These are phyloP conservation scores for Incumbomyces delicatus DNA, from an alignment of 2,329 filamentous ascomycete species.

Conservation along the genomic window DNA sequence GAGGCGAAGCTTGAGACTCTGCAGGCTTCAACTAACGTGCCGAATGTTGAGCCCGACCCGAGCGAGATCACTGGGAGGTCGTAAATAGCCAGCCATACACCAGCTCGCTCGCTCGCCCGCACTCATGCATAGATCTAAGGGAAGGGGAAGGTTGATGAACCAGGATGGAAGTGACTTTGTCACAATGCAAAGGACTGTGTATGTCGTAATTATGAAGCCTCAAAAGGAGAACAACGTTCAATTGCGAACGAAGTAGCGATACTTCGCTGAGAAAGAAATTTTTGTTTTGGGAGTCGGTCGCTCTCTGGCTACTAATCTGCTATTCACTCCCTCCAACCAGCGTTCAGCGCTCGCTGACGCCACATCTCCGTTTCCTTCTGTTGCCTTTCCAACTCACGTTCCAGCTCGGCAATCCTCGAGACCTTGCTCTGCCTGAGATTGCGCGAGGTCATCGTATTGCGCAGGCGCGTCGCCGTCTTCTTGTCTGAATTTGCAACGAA, in stretches of 20 bases:
- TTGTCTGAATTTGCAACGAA: slow-evolving; percentile 21
- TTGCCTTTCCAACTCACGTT: slow-evolving; percentile 15
- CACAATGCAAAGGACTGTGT: no score
- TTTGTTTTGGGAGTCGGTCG: no score
- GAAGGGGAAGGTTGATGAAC: no score
- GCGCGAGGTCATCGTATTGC: slow-evolving; percentile 21
- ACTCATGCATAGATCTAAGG: no score
- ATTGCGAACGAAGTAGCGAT: no score
- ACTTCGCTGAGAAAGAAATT: no score
- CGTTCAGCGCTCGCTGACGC: slow-evolving; percentile 8
- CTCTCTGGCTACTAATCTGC: no score
- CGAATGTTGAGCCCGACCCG: not conserved
- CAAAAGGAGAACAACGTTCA: no score
- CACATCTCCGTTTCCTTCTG: slow-evolving; percentile 15
- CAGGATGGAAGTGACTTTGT: no score
- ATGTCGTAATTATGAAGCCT: no score
- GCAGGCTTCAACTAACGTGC: not conserved
- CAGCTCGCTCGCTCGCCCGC: no score
- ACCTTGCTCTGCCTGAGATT: slow-evolving; percentile 20
- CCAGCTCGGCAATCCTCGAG: slow-evolving; percentile 18
- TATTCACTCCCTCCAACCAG: no score
- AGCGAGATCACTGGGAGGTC: not conserved
- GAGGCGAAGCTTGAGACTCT: slow-evolving; percentile 1
- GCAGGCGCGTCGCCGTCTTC: slow-evolving; percentile 17
- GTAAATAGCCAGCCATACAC: not conserved